Base-by-base conservation (phyloP, 257 asterid species). In the Rubia yunnanensis region DNA sequence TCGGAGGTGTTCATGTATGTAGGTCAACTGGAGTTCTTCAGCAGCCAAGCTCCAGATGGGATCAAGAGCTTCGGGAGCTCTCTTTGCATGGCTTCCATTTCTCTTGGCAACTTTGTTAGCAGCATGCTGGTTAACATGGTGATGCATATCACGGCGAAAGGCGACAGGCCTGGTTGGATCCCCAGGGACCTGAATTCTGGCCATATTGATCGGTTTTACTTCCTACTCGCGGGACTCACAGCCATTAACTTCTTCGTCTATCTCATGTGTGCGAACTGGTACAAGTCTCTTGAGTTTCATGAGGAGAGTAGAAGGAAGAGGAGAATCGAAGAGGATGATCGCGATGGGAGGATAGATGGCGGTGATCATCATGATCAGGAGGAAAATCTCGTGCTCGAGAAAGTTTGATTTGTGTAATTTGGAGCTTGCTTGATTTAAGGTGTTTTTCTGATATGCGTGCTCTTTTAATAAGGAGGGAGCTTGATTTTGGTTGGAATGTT, bases 1-100 rank as follows among this genome's bases (percentile, higher is more conserved):
- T 88, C 96, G 1, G 96, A 88, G 71, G 96, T 88, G 15, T 88
- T 88, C 58, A 88, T 88, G 96, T 88, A 88, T 30, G 84, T 88
- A 0, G 96, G 94, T 8, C 94, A 86, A 46, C 71, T 88, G 52
- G 96, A 88, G 53, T 88, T 88, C 55, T 88, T 88, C 66, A 86
- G 81, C 26, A 86, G 85, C 15, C 88, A 86, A 76, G 91, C 95
- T n/a, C 95, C 96, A 1, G 89, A 88, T 49, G 94, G 96, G 23
- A 80, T 88, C 23, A 88, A 88, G 77, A 88, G 95, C 73, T 78
- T 88, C 3, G 96, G 89, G 5, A 88, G 96, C 44, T 82, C 96
- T 0, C 72, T 88, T 1, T 88, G 96, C 56, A 88, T 88, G 96
- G 91, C 94, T 15, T 88, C 96, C 10, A 88, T 86, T 17, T 86